These are phyloP conservation scores for Hermanozyma aechmeae DNA, from an alignment of 805 yeast species.

Conservation along the genomic window DNA sequence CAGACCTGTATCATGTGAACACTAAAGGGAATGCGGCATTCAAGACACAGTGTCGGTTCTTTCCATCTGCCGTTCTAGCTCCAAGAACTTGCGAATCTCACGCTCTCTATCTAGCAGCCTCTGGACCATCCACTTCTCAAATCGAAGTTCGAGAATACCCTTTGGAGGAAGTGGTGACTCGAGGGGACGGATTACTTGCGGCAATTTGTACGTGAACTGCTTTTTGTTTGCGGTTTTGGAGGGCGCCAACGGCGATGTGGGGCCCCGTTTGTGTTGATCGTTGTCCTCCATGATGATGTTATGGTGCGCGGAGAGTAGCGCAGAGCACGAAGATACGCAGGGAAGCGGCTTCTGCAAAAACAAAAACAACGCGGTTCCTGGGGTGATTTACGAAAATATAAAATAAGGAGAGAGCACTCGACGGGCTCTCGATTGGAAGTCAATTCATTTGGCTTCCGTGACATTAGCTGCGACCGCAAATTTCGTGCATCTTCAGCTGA, in stretches of 20 bases:
- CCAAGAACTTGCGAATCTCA: conserved; percentile 19
- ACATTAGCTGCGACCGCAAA: too few species aligned
- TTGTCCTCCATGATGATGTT: too few species aligned
- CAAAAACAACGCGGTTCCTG: too few species aligned
- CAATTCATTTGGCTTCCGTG: too few species aligned
- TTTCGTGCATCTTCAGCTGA: too few species aligned
- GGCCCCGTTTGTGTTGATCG: conserved; percentile 22
- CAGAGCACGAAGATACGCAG: too few species aligned
- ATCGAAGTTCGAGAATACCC: conserved; percentile 16
- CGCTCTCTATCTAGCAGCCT: conserved; percentile 13
- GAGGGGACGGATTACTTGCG: neutral
- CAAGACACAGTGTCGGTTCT: too few species aligned
- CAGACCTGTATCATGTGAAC: neutral
- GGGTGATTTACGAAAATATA: too few species aligned
- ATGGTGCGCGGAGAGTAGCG: too few species aligned
- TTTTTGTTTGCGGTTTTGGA: conserved; percentile 14
- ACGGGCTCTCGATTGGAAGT: too few species aligned
- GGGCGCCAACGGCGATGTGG: conserved; percentile 27
- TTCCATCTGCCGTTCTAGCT: conserved; percentile 19
- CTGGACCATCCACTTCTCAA: conserved; percentile 22
- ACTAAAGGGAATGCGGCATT: neutral
- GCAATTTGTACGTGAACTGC: conserved; percentile 5
- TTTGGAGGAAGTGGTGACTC: conserved; percentile 3
- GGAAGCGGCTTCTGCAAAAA: too few species aligned
- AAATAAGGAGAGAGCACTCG: too few species aligned